Evolutionary conservation across 2,329 filamentous ascomycete species (phyloP).

Genomic region (Penicillium sp.): DNA sequence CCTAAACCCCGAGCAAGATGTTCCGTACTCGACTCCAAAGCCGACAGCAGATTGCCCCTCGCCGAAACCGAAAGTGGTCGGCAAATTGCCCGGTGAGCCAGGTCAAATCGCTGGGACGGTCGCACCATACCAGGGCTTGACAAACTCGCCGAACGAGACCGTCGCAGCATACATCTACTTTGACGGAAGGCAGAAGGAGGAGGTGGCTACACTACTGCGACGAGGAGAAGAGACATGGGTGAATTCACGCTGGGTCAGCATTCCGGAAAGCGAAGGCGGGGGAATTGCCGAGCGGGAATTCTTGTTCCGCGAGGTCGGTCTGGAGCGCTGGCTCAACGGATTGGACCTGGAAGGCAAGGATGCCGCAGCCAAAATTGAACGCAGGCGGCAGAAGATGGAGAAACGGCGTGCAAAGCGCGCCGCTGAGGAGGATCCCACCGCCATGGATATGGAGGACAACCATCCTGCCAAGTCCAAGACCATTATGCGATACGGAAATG

Average conservation of each 20-base stretch:
- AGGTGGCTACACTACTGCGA: slow-evolving; percentile 88
- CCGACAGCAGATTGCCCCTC: slow-evolving; percentile 70
- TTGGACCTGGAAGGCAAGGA: slow-evolving; percentile 92
- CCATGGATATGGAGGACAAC: slow-evolving; percentile 40
- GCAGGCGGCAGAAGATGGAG: slow-evolving; percentile 67
- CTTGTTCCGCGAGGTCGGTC: slow-evolving; percentile 90
- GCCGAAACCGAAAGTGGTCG: slow-evolving; percentile 78
- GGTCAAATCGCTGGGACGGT: slow-evolving; percentile 58
- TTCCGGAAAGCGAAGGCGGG: slow-evolving; percentile 85
- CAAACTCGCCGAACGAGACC: slow-evolving; percentile 89
- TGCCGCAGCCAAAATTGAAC: slow-evolving; percentile 73
- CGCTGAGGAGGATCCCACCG: slow-evolving; percentile 53
- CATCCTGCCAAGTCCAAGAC: slow-evolving; percentile 43
- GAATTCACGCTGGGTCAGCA: slow-evolving; percentile 95
- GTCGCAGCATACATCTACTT: slow-evolving; percentile 99
- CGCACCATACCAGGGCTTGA: slow-evolving; percentile 86
- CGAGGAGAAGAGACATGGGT: slow-evolving; percentile 98
- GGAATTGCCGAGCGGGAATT: slow-evolving; percentile 96
- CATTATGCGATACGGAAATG: slow-evolving; percentile 76
- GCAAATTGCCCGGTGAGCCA: slow-evolving; percentile 59
- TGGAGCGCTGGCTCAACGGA: slow-evolving; percentile 95
- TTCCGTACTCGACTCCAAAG: slow-evolving; percentile 90
- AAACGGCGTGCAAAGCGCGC: slow-evolving; percentile 77
- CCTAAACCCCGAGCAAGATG: slow-evolving; percentile 79
- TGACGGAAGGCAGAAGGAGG: slow-evolving; percentile 89